Evolutionary conservation across 2,329 filamentous ascomycete species (phyloP), one percentile per base, ranked within the genome.

Genomic region (Stemphylium vesicarium): DNA sequence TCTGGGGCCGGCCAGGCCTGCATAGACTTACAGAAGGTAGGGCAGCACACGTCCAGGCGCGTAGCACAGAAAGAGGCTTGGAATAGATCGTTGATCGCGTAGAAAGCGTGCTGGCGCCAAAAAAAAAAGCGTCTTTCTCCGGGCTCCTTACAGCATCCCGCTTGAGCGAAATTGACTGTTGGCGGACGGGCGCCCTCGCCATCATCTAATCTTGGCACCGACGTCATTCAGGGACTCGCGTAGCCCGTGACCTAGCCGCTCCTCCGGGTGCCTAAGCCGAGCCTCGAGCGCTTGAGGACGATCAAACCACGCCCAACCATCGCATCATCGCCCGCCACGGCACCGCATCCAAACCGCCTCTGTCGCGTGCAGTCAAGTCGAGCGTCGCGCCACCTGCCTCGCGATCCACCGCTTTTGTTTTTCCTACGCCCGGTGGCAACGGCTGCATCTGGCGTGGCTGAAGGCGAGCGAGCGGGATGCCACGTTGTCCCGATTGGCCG

Each of bases 201-300:
- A 16, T 42, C 31, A 22, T 26, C 22, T 12, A n/a, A 12, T 44
- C 52, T 51, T 51, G 52, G 52, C 52, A 13, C 13, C 52, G 52
- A 55, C 52, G 52, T 55, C 52, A 55, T 55, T 37, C 52, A 55
- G 52, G 47, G 47, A 55, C 52, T 46, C 18, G 46, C 45, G 18
- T 40, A 48, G 41, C 41, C 41, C 18, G 37, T 24, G 18, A 16
- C 18, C 39, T 32, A 42, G 50, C 43, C 50, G 50, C 50, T 31
- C 36, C 33, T 38, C 20, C 36, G 40, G n/a, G 33, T 39, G 18
- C 18, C 31, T 43, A 43, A 29, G 51, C 51, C 50, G 44, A 39
- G 12, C 20, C 20, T 22, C 22, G 33, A 29, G 18, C 45, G 13
- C 22, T 6, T 8, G 22, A 24, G 37, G 37, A 15, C 18, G 37